A percentile compares a stretch with the other conserved stretches of the same genome.
Conservation (phyloP, 106 monocot species). For the Triglochin maritima region DNA sequence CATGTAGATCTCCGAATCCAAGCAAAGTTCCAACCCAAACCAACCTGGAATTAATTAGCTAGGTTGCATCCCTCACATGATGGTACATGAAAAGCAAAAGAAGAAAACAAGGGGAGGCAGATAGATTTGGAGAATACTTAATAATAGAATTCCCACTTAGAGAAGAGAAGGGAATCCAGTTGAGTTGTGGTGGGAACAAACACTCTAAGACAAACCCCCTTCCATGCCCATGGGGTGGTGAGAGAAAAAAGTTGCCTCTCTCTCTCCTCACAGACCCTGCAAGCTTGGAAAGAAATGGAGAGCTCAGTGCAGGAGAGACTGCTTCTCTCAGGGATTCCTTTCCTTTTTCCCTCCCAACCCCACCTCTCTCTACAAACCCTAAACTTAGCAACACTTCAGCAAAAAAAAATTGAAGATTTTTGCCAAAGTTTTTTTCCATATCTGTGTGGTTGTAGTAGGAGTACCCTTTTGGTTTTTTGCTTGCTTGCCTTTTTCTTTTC, state of each 20-base stretch:
- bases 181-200: conserved; percentile 5
- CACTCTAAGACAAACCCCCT: conserved; percentile 20
- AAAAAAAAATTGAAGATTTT: not conserved
- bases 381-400: not conserved
- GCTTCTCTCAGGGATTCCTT: not conserved
- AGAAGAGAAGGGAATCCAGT: too few species aligned
- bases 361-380: not conserved
- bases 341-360: not conserved
- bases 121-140: too few species aligned
- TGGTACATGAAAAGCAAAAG: too few species aligned
- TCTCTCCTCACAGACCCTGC: not conserved
- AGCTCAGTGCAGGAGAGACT: not conserved
- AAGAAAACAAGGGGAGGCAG: too few species aligned
- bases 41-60: too few species aligned
- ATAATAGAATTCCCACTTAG: too few species aligned
- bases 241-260: not conserved
- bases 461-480: too few species aligned
- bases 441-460: not conserved
- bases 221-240: conserved; percentile 1
- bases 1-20: too few species aligned
- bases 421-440: not conserved
- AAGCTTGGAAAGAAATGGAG: conserved; percentile 5
- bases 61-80: too few species aligned
- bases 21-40: too few species aligned
- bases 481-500: too few species aligned